phyloP scores from a whole-genome alignment of 345 rosid species.

The Salix viminalis region DNA sequence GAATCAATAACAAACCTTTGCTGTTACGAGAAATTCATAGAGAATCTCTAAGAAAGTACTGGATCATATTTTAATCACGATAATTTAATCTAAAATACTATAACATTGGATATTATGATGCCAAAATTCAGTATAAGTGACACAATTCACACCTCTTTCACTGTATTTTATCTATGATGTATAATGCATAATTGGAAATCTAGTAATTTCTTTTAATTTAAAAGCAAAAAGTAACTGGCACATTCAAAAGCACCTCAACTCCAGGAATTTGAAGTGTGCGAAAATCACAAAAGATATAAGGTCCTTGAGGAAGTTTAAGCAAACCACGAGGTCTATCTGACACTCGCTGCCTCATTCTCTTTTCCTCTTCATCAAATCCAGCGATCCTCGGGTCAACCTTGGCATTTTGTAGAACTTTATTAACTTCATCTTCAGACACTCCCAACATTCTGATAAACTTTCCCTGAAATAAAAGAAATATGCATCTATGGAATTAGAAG shows the following conservation, averaged over 20 bases:
- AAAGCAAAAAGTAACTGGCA: not conserved
- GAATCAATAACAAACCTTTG: too few species aligned
- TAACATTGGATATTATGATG: too few species aligned
- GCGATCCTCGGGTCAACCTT: constrained; percentile 58
- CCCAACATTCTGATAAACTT: constrained; percentile 92
- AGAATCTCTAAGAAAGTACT: too few species aligned
- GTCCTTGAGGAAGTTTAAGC: constrained; percentile 69
- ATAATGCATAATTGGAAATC: too few species aligned
- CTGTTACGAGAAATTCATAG: too few species aligned
- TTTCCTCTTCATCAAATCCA: constrained; percentile 92
- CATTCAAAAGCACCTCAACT: constrained; percentile 43
- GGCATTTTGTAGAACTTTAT: constrained; percentile 45
- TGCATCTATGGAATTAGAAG: not conserved
- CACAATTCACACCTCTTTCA: too few species aligned
- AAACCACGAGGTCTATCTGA: constrained; percentile 22
- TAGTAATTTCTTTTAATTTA: too few species aligned
- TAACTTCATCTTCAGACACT: constrained; percentile 64
- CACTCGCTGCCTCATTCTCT: constrained; percentile 53
- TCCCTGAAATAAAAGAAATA: constrained; percentile 42
- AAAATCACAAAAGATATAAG: constrained; percentile 72
- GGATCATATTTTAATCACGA: too few species aligned
- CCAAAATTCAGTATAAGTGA: too few species aligned
- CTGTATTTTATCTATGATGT: too few species aligned
- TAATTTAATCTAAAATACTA: too few species aligned
- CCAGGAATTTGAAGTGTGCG: constrained; percentile 78